Base-by-base conservation (phyloP, 495 filamentous ascomycete species). In the Xanthoparmelia taractica region DNA sequence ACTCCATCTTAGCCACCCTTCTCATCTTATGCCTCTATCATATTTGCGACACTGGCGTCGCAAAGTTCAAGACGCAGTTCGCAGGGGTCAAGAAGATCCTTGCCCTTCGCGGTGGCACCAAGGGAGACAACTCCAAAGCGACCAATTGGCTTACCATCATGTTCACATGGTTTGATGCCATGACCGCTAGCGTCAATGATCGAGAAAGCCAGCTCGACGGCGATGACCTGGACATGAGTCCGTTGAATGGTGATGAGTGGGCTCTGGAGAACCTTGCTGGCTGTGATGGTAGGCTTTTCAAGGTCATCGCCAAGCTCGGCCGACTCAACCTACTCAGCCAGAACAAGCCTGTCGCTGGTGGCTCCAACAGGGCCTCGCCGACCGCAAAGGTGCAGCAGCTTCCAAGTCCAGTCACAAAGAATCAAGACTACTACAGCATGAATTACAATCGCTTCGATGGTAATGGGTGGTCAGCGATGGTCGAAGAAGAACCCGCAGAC, bases 111-210 rank as follows among this genome's bases (percentile, higher is more conserved):
- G 81, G 88, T 65, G 74, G 77, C 61, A 73, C 72, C 66, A 83
- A 84, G 31, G 83, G 81, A 36, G 73, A 81, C 23, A 78, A 85
- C 47, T 83, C 85, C 20, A 78, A 81, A 25, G 87, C 91, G 59
- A 84, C 90, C 37, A 87, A 85, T 48, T 97, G 93, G 93, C 91
- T 96, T 78, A 91, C 96, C 64, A 86, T 90, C n/a, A 85, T 96
- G 70, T 97, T 97, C 70, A 94, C 91, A 20, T 96, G 92, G 83
- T 91, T 95, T 67, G 93, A 96, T 72, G 92, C 91, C n/a, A 88
- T 96, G 77, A 91, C 90, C 0, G 89, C 90, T 34, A 91, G 89
- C 56, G 87, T 96, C 63, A 96, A 97, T 68, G 89, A 96, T 71
- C 85, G 92, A 61, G 93, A 96, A 72, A 83, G 88, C n/a, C 90